Evolutionary conservation across 345 rosid species (phyloP), one percentile per base, ranked within the genome.

Genomic region (Hibiscus mutabilis): DNA sequence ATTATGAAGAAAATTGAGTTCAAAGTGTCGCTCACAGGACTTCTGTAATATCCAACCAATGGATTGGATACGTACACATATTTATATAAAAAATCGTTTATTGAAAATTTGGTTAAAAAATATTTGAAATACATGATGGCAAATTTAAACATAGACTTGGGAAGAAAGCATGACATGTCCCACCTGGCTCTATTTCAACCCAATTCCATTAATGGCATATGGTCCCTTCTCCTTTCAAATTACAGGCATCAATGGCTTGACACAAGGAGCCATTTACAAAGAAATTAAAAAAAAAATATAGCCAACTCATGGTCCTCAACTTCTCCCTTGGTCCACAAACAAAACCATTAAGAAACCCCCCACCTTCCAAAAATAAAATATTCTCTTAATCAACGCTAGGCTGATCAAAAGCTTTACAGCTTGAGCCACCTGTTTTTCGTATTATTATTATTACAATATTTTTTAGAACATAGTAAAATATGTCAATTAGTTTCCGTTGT

Each of bases 361-460:
- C 37, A 40, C 44, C 44, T 40, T 42, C 14, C 46, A 42, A 9
- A 42, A 42, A 13, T 47, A 42, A 42, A 42, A 42, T 42, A 42
- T 42, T 52, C 22, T 52, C 33, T 65, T 44, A 22, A 65, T 64
- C 69, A 65, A 65, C 69, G 18, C 33, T 12, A 52, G 25, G n/a
- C 5, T 44, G 16, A 46, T 8, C 24, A 9, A 40, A 66, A 66
- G 24, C 71, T 24, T 19, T 72, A 72, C 80, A 77, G 83, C 76
- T 67, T 74, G 78, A 74, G 64, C 74, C 84, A 69, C 67, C 74
- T 68, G 68, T 61, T 35, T 11, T 55, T 56, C 24, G 31, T 6
- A 22, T 13, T 13, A 13, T 63, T 18, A 37, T 65, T 15, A 49
- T 5, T 13, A 3, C 52, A 47, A 15, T 0, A 14, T 13, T 35